These are phyloP conservation scores for Penicillium paxilli DNA, from an alignment of 495 filamentous ascomycete genomes.

Conservation along the genomic window DNA sequence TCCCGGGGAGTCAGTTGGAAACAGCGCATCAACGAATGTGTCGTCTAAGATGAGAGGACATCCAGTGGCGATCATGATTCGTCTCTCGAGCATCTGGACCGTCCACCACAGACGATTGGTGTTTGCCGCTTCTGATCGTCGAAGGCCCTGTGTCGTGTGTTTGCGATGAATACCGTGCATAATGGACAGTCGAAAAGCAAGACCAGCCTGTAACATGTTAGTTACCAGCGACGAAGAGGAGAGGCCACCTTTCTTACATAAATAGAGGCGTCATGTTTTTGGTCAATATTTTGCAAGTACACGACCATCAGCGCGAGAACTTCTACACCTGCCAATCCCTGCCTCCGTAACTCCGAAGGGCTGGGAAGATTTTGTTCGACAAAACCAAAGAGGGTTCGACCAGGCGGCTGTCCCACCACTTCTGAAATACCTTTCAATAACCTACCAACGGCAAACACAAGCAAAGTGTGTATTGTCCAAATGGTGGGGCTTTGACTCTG, in stretches of 20 bases:
- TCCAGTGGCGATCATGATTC: slow-evolving; percentile 1
- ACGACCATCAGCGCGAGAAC: slow-evolving; percentile 2
- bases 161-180: slow-evolving; percentile 6
- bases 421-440: slow-evolving; percentile 2
- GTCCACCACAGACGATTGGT: slow-evolving; percentile 10
- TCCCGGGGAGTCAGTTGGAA: slow-evolving; percentile 1
- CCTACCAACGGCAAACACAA: slow-evolving; percentile 8
- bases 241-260: background rate
- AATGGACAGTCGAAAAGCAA: slow-evolving; percentile 1
- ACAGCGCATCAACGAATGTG: background rate
- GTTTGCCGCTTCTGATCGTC: slow-evolving; percentile 4
- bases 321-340: slow-evolving; percentile 6
- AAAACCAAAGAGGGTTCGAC: background rate
- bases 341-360: background rate
- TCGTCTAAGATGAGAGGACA: slow-evolving; percentile 3
- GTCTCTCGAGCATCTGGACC: slow-evolving; percentile 5
- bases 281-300: slow-evolving; percentile 6
- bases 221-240: background rate
- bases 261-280: slow-evolving; percentile 2
- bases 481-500: background rate
- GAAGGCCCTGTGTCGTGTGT: background rate
- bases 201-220: background rate
- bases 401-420: background rate
- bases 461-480: slow-evolving; percentile 2
- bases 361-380: background rate